Conservation (phyloP, 2,329 filamentous ascomycete species). For the Pyrenophora teres region DNA sequence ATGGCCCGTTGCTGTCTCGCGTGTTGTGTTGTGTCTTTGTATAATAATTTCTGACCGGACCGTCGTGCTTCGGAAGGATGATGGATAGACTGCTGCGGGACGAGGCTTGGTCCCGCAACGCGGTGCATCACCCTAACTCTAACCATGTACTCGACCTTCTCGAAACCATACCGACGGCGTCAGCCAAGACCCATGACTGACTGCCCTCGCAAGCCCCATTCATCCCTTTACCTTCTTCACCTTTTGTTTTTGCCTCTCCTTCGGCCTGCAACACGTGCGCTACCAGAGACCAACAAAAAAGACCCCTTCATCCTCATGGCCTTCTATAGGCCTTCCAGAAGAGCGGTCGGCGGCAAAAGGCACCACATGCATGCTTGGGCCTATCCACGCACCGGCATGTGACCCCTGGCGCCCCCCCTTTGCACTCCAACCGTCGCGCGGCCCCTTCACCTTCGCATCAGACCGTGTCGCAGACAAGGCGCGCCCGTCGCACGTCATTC, state of each 20-base stretch:
- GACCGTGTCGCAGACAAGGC: constrained; percentile 17
- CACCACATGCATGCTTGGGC: constrained; percentile 1
- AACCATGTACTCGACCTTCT: constrained; percentile 14
- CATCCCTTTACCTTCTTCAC: too few relatives aligned
- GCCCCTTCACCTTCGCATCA: constrained; percentile 14
- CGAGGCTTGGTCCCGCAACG: constrained; percentile 21
- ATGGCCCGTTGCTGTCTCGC: background rate
- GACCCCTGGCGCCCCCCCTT: constrained; percentile 7
- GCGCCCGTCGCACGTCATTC: constrained; percentile 15
- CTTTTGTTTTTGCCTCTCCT: too few relatives aligned
- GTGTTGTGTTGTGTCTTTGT: background rate
- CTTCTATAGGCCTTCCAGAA: constrained; percentile 1
- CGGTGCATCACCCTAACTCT: constrained; percentile 13
- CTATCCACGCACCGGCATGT: background rate
- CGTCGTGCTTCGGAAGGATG: constrained; percentile 19
- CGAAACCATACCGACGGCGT: constrained; percentile 14
- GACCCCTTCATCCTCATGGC: background rate
- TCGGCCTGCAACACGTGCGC: too few relatives aligned
- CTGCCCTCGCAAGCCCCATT: too few relatives aligned
- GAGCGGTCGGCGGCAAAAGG: constrained; percentile 4
- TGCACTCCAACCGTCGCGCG: constrained; percentile 12
- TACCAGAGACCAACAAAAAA: too few relatives aligned
- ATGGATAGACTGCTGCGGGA: constrained; percentile 16
- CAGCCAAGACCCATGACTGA: background rate
- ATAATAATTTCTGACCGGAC: constrained; percentile 9